Evolutionary conservation across 306 rosid genomes (phyloP).

Genomic region (Lagenaria siceraria): DNA sequence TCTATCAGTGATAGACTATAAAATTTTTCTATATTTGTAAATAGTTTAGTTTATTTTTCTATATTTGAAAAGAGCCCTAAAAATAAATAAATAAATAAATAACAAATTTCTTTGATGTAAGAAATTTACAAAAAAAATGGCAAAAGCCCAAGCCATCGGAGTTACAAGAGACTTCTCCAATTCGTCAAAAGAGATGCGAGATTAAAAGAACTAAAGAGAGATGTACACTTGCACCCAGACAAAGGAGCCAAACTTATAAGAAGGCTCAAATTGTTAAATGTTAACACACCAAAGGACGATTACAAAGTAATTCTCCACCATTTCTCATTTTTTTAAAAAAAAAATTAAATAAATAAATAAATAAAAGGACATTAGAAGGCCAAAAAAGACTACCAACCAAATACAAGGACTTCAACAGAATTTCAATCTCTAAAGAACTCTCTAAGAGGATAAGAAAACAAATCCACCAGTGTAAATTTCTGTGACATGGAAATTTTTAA

Average conservation of each 20-base stretch:
- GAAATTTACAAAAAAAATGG: background rate
- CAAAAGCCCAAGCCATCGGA: background rate
- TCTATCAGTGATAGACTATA: no score
- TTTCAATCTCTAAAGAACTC: background rate
- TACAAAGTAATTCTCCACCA: background rate
- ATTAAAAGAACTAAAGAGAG: no score
- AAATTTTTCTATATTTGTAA: no score
- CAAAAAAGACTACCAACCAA: background rate
- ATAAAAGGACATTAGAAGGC: background rate
- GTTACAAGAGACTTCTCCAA: no score
- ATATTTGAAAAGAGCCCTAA: no score
- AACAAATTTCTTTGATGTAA: no score
- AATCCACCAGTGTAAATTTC: background rate
- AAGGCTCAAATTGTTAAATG: background rate
- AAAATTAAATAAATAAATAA: background rate
- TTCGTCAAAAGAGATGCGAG: no score
- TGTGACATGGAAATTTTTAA: background rate
- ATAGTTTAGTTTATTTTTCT: no score
- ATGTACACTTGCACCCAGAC: no score
- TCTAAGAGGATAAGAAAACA: background rate
- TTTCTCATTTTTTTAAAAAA: background rate
- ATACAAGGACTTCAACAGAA: background rate
- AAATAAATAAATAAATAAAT: no score
- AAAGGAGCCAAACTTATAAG: background rate
- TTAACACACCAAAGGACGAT: background rate